These are phyloP conservation scores for Aureobasidium musti DNA, from an alignment of 2,329 filamentous ascomycete genomes.

Conservation along the genomic window DNA sequence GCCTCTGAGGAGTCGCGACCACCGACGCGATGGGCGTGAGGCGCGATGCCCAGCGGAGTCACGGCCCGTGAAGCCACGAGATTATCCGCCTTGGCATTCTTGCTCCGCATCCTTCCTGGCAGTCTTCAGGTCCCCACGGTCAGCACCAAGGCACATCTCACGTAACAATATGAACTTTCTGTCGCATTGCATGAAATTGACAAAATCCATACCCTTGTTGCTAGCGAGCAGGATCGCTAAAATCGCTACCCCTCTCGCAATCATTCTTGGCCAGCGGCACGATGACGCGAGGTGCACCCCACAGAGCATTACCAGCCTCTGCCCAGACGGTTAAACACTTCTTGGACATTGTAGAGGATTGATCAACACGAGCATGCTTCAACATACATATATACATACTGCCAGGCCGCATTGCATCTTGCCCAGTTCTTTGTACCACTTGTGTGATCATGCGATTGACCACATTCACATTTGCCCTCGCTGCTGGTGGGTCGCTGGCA, in stretches of 20 bases:
- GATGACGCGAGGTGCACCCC: constrained; percentile 4
- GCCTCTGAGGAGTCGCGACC: not conserved
- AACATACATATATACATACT: not conserved
- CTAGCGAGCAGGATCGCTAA: not conserved
- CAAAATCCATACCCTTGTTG: too few species aligned
- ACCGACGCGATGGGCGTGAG: too few species aligned
- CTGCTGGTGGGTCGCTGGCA: not conserved
- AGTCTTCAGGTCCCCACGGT: not conserved
- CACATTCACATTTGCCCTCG: not conserved
- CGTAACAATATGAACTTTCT: not conserved
- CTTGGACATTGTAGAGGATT: not conserved
- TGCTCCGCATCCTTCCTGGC: not conserved
- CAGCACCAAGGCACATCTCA: not conserved
- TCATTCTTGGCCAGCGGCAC: not conserved
- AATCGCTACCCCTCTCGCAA: not conserved
- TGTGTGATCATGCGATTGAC: not conserved
- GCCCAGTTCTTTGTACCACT: not conserved
- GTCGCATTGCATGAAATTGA: too few species aligned
- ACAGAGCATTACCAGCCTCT: constrained; percentile 1
- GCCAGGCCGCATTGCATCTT: not conserved
- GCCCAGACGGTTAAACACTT: constrained; percentile 21
- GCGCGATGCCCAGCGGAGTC: not conserved
- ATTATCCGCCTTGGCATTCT: not conserved
- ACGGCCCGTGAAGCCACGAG: not conserved
- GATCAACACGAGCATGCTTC: not conserved